Evolutionary conservation across 2,329 filamentous ascomycete species (phyloP).

Genomic region (Diaporthe sp.): DNA sequence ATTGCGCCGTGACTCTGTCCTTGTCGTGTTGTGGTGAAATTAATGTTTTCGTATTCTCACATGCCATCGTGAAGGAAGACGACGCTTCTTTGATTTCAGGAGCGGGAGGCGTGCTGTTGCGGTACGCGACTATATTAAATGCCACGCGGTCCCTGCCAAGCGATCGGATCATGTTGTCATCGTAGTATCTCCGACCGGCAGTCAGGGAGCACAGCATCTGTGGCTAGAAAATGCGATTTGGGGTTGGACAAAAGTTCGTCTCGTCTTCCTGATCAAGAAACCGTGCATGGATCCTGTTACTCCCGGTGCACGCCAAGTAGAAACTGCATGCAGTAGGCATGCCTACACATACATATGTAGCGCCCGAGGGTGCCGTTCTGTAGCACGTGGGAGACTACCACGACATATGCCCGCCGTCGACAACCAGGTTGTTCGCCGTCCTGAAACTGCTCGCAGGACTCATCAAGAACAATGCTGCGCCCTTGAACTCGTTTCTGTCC

Average conservation of each 20-base stretch:
- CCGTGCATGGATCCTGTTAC: neutral
- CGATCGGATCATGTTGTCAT: neutral
- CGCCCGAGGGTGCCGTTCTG: neutral
- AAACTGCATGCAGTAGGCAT: neutral
- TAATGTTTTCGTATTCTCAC: neutral
- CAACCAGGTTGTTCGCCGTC: conserved; percentile 69
- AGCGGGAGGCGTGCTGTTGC: neutral
- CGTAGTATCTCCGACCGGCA: conserved; percentile 17
- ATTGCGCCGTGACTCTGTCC: neutral
- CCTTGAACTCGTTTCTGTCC: conserved; percentile 71
- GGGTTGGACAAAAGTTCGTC: neutral
- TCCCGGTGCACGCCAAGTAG: conserved; percentile 1
- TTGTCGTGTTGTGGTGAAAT: neutral
- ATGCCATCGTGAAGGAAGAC: neutral
- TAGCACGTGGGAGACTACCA: conserved; percentile 56
- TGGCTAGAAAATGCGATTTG: neutral
- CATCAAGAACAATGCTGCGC: conserved; percentile 72
- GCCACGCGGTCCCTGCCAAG: neutral
- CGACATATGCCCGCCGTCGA: conserved; percentile 70
- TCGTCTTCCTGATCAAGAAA: neutral
- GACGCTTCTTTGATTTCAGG: neutral
- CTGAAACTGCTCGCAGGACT: conserved; percentile 75
- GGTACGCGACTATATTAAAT: neutral
- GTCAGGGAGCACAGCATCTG: conserved; percentile 13
- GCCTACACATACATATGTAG: too few species aligned